Percentiles rank a stretch among this genome's conserved stretches.
Evolutionary conservation across 202 grass and related monocot genomes (phyloP).

Genomic region (Carex arenaria): DNA sequence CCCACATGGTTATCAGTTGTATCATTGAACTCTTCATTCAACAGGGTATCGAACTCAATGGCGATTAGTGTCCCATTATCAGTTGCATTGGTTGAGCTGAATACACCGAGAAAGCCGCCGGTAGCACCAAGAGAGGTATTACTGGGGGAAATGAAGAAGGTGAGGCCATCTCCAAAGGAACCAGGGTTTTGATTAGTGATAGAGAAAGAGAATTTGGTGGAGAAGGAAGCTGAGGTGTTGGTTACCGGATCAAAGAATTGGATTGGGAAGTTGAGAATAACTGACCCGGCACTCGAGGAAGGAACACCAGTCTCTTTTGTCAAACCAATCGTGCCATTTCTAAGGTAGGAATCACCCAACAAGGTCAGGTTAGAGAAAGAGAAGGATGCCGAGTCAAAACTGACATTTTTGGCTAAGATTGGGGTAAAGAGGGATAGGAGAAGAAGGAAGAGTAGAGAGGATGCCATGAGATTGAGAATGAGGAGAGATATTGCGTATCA

Average conservation of each 20-base stretch:
- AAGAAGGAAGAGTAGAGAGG: neutral
- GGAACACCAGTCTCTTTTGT: conserved; percentile 76
- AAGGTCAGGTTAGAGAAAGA: conserved; percentile 67
- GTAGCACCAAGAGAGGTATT: conserved; percentile 51
- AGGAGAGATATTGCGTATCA: neutral
- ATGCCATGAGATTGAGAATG: conserved; percentile 21
- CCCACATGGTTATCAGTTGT: conserved; percentile 68
- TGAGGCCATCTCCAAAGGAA: conserved; percentile 57
- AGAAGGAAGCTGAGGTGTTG: conserved; percentile 41
- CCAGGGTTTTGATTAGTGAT: conserved; percentile 44
- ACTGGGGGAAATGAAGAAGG: conserved; percentile 74
- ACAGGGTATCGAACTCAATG: conserved; percentile 68
- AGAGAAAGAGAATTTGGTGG: conserved; percentile 74
- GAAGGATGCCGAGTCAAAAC: conserved; percentile 62
- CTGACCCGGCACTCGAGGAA: conserved; percentile 64
- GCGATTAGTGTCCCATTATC: conserved; percentile 34
- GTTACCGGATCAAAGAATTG: conserved; percentile 20
- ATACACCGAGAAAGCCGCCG: conserved; percentile 78
- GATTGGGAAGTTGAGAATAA: conserved; percentile 62
- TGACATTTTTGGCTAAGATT: conserved; percentile 27
- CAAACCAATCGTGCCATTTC: conserved; percentile 60
- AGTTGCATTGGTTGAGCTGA: conserved; percentile 30
- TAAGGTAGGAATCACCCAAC: conserved; percentile 79
- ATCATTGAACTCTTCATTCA: conserved; percentile 53
- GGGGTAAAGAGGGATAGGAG: neutral